A percentile compares a stretch with the other conserved stretches of the same genome.
These are phyloP conservation scores for Friedmanniomyces endolithicus DNA, from an alignment of 495 filamentous ascomycete genomes.

Conservation along the genomic window DNA sequence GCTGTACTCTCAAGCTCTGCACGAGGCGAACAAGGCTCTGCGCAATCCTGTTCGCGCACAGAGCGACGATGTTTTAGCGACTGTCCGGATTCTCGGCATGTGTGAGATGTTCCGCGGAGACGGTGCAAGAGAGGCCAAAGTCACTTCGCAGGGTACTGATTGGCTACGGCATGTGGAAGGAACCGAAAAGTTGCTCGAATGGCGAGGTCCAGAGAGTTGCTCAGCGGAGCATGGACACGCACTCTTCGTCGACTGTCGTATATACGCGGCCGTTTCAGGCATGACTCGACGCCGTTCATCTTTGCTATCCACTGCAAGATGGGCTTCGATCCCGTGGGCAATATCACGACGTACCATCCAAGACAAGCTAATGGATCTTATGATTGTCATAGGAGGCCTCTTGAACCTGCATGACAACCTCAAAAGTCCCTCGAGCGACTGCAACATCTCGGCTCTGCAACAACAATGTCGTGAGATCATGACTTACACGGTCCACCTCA, in stretches of 20 bases:
- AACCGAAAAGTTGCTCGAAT: neutral
- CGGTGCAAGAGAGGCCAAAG: neutral
- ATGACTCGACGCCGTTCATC: neutral
- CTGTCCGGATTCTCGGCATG: neutral
- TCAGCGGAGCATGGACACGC: neutral
- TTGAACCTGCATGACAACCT: neutral
- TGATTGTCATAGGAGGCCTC: neutral
- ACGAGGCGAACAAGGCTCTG: neutral
- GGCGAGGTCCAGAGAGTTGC: neutral
- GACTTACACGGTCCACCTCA: neutral
- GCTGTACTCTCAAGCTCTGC: neutral
- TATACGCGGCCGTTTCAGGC: neutral
- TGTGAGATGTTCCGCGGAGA: neutral
- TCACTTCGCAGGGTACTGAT: neutral
- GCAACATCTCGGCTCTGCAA: neutral
- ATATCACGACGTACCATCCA: neutral
- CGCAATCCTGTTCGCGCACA: neutral
- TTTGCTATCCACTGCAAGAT: neutral
- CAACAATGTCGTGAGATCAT: too few species aligned
- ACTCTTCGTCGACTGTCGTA: neutral
- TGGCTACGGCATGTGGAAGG: neutral
- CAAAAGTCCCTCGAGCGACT: neutral
- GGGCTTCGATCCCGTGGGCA: neutral
- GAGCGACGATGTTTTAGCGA: neutral
- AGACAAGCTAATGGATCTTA: neutral